Evolutionary conservation across 257 asterid genomes (phyloP), one percentile per base, ranked within the genome.

Genomic region (Ocimum tenuiflorum): DNA sequence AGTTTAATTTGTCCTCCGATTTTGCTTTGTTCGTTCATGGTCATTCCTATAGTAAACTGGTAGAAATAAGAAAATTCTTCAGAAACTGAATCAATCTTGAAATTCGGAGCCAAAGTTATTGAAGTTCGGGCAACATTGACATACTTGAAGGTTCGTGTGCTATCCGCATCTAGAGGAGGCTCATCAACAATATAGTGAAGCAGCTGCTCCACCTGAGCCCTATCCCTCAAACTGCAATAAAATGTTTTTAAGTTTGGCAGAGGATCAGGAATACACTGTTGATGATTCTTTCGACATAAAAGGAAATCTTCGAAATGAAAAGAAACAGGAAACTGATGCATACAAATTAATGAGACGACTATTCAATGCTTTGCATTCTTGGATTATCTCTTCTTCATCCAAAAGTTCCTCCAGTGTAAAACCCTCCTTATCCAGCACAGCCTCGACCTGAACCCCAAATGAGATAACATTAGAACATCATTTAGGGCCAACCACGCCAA

Each of bases 311-410:
- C 49, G 51, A 59, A 14, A 56, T 20, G 41, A 20, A 50, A 36
- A 68, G 49, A 68, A 69, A 60, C 19, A n/a, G 17, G 59, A 67
- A 72, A 50, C 36, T 31, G 33, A 18, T 41, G 20, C 72, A 58
- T 92, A 92, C 99, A 92, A 92, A 75, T 92, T 92, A 75, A 92
- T 85, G 63, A 92, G 99, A 72, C 99, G 96, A 47, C 94, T 84
- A 85, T 92, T 92, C 65, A 92, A 79, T 58, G 96, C 91, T 83
- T 92, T 92, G 92, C 99, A 92, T 70, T 92, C 99, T 86, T 92
- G 99, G 72, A 92, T 90, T 73, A 89, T 90, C 82, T 92, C 99
- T 68, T 92, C 99, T 75, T 87, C 99, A 67, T 92, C 99, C 85
- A 92, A 78, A 69, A 89, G 99, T 79, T 92, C 99, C 72, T 92